Base-by-base conservation (phyloP, 129 eudicot genomes). In the Sambucus nigra region DNA sequence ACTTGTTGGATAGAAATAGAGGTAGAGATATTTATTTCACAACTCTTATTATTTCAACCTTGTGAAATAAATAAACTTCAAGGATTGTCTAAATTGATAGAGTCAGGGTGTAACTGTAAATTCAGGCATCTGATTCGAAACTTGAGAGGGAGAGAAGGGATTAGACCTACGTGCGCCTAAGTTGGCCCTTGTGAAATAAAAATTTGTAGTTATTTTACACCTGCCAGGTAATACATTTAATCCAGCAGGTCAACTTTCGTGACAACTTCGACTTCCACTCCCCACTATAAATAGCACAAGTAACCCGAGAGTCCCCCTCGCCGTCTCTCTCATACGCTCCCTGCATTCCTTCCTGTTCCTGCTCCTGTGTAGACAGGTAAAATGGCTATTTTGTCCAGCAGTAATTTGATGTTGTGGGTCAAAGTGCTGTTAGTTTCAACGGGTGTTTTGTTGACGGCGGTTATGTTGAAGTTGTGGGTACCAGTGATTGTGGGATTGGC, bases 381-480 rank as follows among this genome's bases (percentile, higher is more conserved):
- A 35, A 35, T 35, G 42, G 42, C 42, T 7, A 35, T 35, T 15
- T 1, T 35, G 13, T 35, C 42, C 33, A 47, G 46, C 19, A 29
- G 59, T 10, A 11, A 38, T 10, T 11, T 21, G 73, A 69, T 65
- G 12, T 25, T 71, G 32, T 63, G 83, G 7, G 57, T 80, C 54
- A 85, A 77, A 57, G 56, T 81, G 16, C 33, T 69, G 33, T 39
- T 80, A n/a, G 24, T 76, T 26, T 81, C 95, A 41, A 57, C 82
- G 59, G 67, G 66, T 44, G 75, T 81, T 25, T 19, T 86, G 17
- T 78, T 73, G 14, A 68, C 74, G 52, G 95, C 95, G 12, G 52
- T 81, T 48, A 63, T 68, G 66, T 31, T 86, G 20, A 81, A 66
- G 25, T 21, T 76, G 51, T 40, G 76, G 0, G 38, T 58, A 24